phyloP scores from a whole-genome alignment of 2,329 filamentous ascomycete genomes.

The Sporothrix brunneoviolacea region DNA sequence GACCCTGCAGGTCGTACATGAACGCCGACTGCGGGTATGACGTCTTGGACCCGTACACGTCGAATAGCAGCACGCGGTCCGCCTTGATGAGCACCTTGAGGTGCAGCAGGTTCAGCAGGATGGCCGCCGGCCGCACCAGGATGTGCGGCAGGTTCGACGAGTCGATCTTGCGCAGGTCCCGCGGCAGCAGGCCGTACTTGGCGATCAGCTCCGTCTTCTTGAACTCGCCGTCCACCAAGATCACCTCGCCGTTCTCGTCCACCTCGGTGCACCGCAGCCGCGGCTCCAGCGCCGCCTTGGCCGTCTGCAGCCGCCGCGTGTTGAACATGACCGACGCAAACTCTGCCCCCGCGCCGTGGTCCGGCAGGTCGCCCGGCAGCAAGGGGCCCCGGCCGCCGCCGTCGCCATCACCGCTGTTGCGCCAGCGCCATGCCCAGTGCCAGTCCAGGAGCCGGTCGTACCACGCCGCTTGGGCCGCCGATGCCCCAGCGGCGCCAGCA shows the following conservation, averaged over 20 bases:
- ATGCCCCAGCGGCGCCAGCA: no score
- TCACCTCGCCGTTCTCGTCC: slow-evolving; percentile 85
- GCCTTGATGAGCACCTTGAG: slow-evolving; percentile 92
- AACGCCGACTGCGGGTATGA: slow-evolving; percentile 95
- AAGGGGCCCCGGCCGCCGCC: slow-evolving; percentile 21
- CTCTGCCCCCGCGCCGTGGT: slow-evolving; percentile 28
- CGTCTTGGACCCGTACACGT: slow-evolving; percentile 89
- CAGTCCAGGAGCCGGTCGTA: slow-evolving; percentile 3
- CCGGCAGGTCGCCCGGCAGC: slow-evolving; percentile 53
- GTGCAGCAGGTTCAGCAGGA: slow-evolving; percentile 93
- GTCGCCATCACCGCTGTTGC: background rate
- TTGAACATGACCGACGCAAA: slow-evolving; percentile 22
- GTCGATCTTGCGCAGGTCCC: slow-evolving; percentile 95
- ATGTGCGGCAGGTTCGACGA: slow-evolving; percentile 94
- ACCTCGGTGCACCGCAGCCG: slow-evolving; percentile 91
- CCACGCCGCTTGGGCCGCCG: background rate
- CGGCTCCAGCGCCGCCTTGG: slow-evolving; percentile 76
- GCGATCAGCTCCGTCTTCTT: slow-evolving; percentile 96
- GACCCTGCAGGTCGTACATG: slow-evolving; percentile 94
- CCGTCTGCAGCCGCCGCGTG: slow-evolving; percentile 60
- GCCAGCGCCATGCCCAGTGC: background rate
- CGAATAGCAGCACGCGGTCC: slow-evolving; percentile 86
- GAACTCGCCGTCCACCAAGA: slow-evolving; percentile 89
- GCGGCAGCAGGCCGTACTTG: slow-evolving; percentile 89
- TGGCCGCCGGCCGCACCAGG: slow-evolving; percentile 83